Evolutionary conservation across 306 rosid genomes (phyloP).

Genomic region (Glycine latifolia): DNA sequence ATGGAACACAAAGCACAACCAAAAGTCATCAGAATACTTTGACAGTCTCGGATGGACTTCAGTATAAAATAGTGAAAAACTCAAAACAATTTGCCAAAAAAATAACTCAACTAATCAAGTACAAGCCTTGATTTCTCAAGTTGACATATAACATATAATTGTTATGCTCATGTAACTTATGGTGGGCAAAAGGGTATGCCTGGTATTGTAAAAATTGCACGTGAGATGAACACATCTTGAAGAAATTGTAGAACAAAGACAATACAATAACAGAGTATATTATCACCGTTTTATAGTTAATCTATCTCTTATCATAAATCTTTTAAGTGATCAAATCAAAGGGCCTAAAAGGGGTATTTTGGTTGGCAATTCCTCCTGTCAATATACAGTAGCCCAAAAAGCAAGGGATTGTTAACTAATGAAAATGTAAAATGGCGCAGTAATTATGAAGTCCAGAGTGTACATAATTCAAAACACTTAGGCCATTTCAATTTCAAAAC

Average conservation of each 20-base stretch:
- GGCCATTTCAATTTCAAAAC: background rate
- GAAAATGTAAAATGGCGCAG: background rate
- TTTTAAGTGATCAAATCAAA: background rate
- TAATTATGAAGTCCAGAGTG: background rate
- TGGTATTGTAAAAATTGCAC: background rate
- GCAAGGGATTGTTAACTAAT: background rate
- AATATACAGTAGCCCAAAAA: background rate
- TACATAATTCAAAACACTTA: background rate
- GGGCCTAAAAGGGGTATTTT: background rate
- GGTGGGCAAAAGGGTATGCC: background rate
- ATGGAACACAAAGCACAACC: background rate
- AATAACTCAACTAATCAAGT: background rate
- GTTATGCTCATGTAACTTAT: background rate
- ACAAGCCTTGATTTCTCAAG: too few species aligned
- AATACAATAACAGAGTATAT: slow-evolving; percentile 5
- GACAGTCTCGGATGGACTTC: background rate
- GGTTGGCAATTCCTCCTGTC: background rate
- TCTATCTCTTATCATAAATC: background rate
- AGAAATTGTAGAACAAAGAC: background rate
- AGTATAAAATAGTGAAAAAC: background rate
- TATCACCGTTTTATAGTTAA: background rate
- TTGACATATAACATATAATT: background rate
- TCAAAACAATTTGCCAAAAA: background rate
- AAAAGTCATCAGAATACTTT: background rate
- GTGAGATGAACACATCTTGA: background rate